phyloP scores from a whole-genome alignment of 108 stramenopile genomes.

The Skeletonema menzelii region DNA sequence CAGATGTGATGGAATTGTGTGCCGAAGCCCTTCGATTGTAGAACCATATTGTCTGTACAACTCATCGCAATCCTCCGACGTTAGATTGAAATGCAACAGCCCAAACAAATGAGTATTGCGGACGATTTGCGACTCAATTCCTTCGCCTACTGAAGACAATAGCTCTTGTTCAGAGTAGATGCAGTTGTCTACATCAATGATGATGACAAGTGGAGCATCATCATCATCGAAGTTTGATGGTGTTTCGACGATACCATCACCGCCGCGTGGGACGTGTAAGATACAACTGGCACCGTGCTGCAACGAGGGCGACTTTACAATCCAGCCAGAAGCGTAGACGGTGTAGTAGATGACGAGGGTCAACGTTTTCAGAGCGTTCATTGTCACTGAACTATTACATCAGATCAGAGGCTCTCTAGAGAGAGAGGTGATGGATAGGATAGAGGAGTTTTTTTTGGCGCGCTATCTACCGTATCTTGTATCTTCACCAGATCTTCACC shows the following conservation, averaged over 20 bases:
- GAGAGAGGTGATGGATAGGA: too few species aligned
- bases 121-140: constrained; percentile 81
- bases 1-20: constrained; percentile 36
- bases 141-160: constrained; percentile 13
- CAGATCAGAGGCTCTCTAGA: too few species aligned
- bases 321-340: not conserved
- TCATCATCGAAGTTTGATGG: not conserved
- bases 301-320: not conserved
- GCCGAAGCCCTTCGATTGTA: constrained; percentile 80
- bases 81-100: constrained; percentile 53
- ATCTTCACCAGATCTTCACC: too few species aligned
- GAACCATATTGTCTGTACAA: constrained; percentile 73
- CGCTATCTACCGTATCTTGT: too few species aligned
- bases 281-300: not conserved
- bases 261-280: not conserved
- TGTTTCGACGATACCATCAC: not conserved
- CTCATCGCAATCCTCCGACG: constrained; percentile 58
- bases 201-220: constrained; percentile 23
- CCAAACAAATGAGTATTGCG: constrained; percentile 68
- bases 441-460: too few species aligned
- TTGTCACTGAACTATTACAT: not conserved
- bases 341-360: not conserved
- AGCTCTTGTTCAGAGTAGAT: constrained; percentile 64
- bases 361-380: not conserved
- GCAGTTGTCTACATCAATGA: constrained; percentile 84